Conservation (phyloP, 805 yeast species). For the Saccharomycopsis sp. region DNA sequence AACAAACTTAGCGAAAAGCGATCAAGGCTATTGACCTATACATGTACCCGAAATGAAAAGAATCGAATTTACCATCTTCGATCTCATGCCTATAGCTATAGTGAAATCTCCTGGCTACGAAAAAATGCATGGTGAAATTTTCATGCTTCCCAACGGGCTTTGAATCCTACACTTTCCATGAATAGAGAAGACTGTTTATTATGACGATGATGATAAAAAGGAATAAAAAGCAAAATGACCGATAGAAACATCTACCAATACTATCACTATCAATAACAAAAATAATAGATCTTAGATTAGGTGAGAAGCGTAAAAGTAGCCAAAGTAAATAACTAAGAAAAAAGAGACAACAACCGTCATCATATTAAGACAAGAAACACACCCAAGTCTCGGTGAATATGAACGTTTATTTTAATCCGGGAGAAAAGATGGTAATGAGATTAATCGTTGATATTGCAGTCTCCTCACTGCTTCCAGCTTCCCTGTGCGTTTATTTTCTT, state of each 20-base stretch:
- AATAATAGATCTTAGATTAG: not conserved
- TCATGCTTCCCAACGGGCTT: not conserved
- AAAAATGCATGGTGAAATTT: not conserved
- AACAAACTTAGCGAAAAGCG: too few species aligned
- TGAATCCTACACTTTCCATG: not conserved
- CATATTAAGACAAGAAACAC: not conserved
- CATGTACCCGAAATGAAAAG: too few species aligned
- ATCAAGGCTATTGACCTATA: too few species aligned
- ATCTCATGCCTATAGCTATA: too few species aligned
- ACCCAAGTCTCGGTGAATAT: not conserved
- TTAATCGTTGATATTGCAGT: not conserved
- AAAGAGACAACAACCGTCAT: not conserved
- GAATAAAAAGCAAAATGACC: not conserved
- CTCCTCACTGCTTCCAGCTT: not conserved
- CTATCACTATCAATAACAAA: too few species aligned
- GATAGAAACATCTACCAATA: not conserved
- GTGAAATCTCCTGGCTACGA: not conserved
- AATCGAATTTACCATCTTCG: not conserved
- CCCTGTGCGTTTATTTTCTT: not conserved
- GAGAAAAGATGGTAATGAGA: not conserved
- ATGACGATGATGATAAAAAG: not conserved
- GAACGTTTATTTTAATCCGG: not conserved
- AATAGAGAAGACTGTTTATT: not conserved
- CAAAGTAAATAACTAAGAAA: not conserved
- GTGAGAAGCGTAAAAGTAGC: not conserved